Evolutionary conservation across 768 basidiomycete species (phyloP), one percentile per base, ranked within the genome.

Genomic region (Ramaria rubella): DNA sequence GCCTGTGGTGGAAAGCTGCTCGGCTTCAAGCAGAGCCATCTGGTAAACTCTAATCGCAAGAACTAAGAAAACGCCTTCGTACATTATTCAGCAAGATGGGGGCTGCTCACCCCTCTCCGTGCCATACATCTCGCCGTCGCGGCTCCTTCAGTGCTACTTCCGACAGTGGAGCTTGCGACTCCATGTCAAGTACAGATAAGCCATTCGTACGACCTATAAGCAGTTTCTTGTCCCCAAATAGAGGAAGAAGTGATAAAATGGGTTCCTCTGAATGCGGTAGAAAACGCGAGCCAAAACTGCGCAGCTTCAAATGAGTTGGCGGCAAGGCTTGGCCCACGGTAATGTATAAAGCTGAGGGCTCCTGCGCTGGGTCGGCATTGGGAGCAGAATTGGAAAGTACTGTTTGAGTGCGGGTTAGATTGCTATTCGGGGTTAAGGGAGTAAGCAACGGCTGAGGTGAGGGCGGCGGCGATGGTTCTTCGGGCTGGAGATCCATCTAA

Each of bases 221-320:
- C n/a, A 93, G 55, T 36, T 88, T 67, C 51, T 77, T 75, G 59
- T 87, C 81, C 19, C 77, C 77, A 36, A 81, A 72, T 21, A 93
- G 65, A 7, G 90, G 88, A 30, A 93, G 75, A 11, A 91, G 67
- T 68, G 86, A 86, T 55, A 83, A 81, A 58, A 93, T 92, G 30
- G 79, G 87, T 0, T 80, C 76, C 2, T 80, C 86, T 15, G 89
- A 72, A 63, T 93, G 90, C 11, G 90, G 90, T 31, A 93, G 74
- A 67, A 93, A 93, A 15, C 90, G 80, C 19, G 90, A 92, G 21
- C 90, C 90, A 65, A 93, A 91, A 40, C 87, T 80, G 63, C 85
- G 84, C 49, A 92, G 68, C 59, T 78, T 78, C 21, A 90, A 70
- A 62, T 83, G 87, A 1, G 79, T 82, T 0, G 88, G 86, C 11